phyloP scores from a whole-genome alignment of 495 filamentous ascomycete species.

The Trichoderma reesei region DNA sequence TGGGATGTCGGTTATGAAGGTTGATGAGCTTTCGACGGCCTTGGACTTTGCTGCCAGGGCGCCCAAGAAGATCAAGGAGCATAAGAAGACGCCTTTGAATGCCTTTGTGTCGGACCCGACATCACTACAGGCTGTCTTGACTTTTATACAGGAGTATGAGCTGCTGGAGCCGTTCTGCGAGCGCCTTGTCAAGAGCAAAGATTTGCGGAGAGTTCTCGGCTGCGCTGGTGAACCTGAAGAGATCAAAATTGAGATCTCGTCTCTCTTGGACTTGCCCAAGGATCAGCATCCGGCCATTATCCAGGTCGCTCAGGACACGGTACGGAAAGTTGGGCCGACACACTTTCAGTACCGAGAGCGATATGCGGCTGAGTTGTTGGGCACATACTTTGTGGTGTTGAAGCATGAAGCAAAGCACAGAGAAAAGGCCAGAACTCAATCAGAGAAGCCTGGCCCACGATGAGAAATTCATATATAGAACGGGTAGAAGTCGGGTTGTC shows the following conservation, averaged over 20 bases:
- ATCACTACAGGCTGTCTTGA: background rate
- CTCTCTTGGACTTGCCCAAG: background rate
- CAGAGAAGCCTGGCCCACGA: background rate
- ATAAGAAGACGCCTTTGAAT: background rate
- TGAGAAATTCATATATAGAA: background rate
- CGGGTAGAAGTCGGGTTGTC: background rate
- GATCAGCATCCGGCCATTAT: background rate
- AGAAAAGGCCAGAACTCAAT: background rate
- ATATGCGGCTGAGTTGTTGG: background rate
- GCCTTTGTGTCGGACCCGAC: background rate
- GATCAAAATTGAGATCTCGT: background rate
- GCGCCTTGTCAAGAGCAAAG: background rate
- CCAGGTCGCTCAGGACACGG: background rate
- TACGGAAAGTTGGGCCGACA: background rate
- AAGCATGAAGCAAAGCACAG: background rate
- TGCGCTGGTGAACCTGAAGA: background rate
- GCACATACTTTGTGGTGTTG: background rate
- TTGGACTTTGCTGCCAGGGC: slow-evolving; percentile 1
- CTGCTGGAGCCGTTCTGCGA: background rate
- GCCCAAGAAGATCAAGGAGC: background rate
- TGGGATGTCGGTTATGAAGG: background rate
- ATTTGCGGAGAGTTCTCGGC: background rate
- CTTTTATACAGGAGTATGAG: background rate
- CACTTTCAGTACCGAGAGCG: background rate
- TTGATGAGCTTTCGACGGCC: background rate